Evolutionary conservation across 805 yeast species (phyloP).

Genomic region (Ogataea nakhonphanomensis): DNA sequence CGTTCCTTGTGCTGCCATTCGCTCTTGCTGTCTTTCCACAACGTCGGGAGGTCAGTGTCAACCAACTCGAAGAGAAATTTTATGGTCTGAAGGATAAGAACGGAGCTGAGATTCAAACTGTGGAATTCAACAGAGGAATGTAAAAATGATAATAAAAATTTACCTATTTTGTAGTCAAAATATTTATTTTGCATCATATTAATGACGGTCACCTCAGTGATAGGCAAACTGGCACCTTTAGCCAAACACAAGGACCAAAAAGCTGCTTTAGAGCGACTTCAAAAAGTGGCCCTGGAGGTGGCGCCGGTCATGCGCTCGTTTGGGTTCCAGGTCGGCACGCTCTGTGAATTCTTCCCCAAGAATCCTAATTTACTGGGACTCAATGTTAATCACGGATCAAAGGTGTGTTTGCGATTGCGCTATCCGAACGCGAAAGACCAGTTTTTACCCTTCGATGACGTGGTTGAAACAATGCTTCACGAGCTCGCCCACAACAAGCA

Average conservation of each 20-base stretch:
- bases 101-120: constrained; percentile 55
- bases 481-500: constrained; percentile 76
- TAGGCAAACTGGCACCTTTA: constrained; percentile 42
- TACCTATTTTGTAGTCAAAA: background rate
- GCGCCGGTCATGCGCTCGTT: constrained; percentile 75
- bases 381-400: constrained; percentile 75
- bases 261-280: constrained; percentile 56
- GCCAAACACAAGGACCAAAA: constrained; percentile 42
- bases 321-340: constrained; percentile 58
- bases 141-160: constrained; percentile 31
- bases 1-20: constrained; percentile 86
- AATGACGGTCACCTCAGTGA: constrained; percentile 14
- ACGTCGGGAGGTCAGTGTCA: constrained; percentile 58
- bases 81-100: constrained; percentile 54
- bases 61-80: constrained; percentile 63
- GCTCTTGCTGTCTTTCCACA: constrained; percentile 97
- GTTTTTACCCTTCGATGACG: constrained; percentile 61
- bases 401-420: constrained; percentile 69
- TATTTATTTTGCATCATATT: background rate
- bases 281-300: constrained; percentile 64
- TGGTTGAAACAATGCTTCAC: constrained; percentile 83
- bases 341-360: constrained; percentile 83
- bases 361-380: constrained; percentile 65
- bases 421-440: constrained; percentile 45
- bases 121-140: constrained; percentile 93